Percentiles rank a stretch among this genome's conserved stretches.
These are phyloP conservation scores for Escallonia rubra DNA, from an alignment of 129 eudicot species.

Conservation along the genomic window DNA sequence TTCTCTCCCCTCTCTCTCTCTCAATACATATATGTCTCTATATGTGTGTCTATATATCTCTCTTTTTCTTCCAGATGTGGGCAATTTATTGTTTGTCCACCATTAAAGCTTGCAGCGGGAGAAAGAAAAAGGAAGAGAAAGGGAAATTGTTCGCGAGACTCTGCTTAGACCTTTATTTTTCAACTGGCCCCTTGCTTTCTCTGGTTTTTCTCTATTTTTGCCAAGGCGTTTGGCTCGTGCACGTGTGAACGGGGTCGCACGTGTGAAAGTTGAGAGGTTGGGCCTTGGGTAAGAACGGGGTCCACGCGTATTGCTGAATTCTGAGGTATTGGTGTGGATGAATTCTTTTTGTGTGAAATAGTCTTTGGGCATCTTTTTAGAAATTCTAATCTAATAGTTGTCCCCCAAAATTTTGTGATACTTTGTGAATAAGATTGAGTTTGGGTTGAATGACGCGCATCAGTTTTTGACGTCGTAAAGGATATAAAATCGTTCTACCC, in stretches of 20 bases:
- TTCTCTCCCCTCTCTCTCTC: neutral
- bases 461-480: too few relatives aligned
- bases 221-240: neutral
- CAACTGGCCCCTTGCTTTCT: neutral
- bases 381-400: too few relatives aligned
- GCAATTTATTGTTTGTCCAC: constrained; percentile 4
- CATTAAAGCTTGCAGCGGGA: constrained; percentile 2
- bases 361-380: too few relatives aligned
- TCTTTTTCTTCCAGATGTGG: constrained; percentile 1
- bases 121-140: constrained; percentile 4
- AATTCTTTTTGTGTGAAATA: too few relatives aligned
- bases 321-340: too few relatives aligned
- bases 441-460: too few relatives aligned
- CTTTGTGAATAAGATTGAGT: too few relatives aligned
- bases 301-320: too few relatives aligned
- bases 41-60: neutral
- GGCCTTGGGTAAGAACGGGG: too few relatives aligned
- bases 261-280: constrained; percentile 2
- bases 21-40: neutral
- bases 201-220: neutral
- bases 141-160: constrained; percentile 1
- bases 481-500: too few relatives aligned
- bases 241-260: constrained; percentile 34
- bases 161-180: too few relatives aligned
- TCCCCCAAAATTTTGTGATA: too few relatives aligned